Evolutionary conservation across 2,329 filamentous ascomycete genomes (phyloP).

Genomic region (Eurotiales sp.): DNA sequence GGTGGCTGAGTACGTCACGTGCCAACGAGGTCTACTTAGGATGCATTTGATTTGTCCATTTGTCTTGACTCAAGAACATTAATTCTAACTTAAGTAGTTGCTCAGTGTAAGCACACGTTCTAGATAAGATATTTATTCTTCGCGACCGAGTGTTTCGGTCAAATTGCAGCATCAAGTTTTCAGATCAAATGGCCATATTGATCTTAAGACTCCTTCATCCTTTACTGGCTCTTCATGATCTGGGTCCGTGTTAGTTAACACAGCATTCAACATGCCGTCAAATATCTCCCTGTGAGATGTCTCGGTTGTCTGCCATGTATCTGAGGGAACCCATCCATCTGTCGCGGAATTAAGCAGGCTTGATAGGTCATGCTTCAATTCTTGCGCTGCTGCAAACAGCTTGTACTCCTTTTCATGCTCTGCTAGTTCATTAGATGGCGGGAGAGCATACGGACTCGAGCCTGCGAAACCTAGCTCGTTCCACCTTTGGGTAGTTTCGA

Average conservation of each 20-base stretch:
- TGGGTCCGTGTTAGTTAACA: slow-evolving; percentile 24
- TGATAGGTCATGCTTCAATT: slow-evolving; percentile 26
- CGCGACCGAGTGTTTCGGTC: too few relatives aligned
- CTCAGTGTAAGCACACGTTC: too few relatives aligned
- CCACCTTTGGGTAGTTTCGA: slow-evolving; percentile 36
- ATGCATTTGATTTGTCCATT: too few relatives aligned
- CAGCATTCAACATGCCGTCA: slow-evolving; percentile 27
- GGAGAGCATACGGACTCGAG: slow-evolving; percentile 29
- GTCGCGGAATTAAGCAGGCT: slow-evolving; percentile 28
- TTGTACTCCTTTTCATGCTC: slow-evolving; percentile 28
- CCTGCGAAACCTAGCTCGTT: slow-evolving; percentile 35
- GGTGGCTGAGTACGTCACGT: too few relatives aligned
- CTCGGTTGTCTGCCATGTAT: slow-evolving; percentile 31
- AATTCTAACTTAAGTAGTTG: too few relatives aligned
- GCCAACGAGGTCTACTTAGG: too few relatives aligned
- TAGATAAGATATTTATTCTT: too few relatives aligned
- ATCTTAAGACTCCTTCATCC: slow-evolving; percentile 28
- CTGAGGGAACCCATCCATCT: slow-evolving; percentile 35
- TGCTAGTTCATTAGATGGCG: slow-evolving; percentile 23
- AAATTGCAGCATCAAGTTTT: slow-evolving; percentile 1
- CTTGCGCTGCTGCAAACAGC: slow-evolving; percentile 30
- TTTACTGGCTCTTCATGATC: slow-evolving; percentile 34
- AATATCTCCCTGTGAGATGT: slow-evolving; percentile 29
- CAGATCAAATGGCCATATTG: slow-evolving; percentile 32
- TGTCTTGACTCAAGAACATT: too few relatives aligned